phyloP scores from a whole-genome alignment of 2,329 filamentous ascomycete species.

The Sporothrix pseudoabietina region DNA sequence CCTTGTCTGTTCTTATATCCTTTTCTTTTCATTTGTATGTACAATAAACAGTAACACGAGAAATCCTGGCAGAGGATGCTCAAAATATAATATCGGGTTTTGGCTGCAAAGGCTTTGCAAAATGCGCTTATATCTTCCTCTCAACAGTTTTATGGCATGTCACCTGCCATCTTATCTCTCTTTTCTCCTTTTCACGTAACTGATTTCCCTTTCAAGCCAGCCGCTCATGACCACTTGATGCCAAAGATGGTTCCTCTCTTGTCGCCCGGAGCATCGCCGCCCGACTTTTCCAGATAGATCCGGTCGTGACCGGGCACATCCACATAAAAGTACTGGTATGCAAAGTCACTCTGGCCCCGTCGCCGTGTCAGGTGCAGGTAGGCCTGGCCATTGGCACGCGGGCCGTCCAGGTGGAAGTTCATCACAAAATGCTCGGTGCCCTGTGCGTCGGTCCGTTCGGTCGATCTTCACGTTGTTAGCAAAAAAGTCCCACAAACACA shows the following conservation, averaged over 20 bases:
- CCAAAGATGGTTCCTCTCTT: constrained; percentile 61
- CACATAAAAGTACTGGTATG: constrained; percentile 78
- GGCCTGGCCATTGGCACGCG: constrained; percentile 71
- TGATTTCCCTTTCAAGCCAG: background rate
- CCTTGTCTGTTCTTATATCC: background rate
- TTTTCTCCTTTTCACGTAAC: background rate
- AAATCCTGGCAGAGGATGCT: background rate
- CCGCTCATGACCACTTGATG: constrained; percentile 56
- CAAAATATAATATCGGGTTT: background rate
- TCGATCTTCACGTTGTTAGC: background rate
- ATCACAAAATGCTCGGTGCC: constrained; percentile 81
- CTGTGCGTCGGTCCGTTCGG: constrained; percentile 63
- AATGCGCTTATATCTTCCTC: constrained; percentile 15
- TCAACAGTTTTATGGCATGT: constrained; percentile 20
- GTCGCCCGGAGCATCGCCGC: constrained; percentile 31
- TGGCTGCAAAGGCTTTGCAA: background rate
- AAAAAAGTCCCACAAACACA: too few species aligned
- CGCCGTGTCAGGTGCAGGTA: constrained; percentile 75
- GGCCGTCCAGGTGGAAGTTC: constrained; percentile 85
- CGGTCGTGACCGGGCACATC: constrained; percentile 73
- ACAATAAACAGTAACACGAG: constrained; percentile 16
- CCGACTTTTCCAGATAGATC: constrained; percentile 64
- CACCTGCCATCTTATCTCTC: background rate
- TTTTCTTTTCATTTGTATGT: constrained; percentile 19
- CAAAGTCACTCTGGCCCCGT: constrained; percentile 65